Conservation (phyloP, 768 basidiomycete species). For the Pleurotus salmoneostramineus region DNA sequence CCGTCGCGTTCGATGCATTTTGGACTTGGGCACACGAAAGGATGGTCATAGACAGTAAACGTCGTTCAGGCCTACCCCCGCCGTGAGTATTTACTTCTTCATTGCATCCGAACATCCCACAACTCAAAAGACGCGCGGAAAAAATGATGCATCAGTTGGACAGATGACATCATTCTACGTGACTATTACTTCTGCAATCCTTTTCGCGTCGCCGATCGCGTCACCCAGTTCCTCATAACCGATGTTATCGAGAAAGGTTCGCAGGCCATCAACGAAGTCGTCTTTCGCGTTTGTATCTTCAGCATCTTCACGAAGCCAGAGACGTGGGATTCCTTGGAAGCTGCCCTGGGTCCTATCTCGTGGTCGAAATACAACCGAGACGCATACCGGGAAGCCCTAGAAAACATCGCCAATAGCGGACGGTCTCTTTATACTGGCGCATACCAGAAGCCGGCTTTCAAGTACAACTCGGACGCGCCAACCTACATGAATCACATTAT, state of each 20-base stretch:
- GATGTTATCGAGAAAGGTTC: conserved; percentile 71
- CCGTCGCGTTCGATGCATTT: conserved; percentile 57
- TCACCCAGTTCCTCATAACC: conserved; percentile 62
- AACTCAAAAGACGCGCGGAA: conserved; percentile 6
- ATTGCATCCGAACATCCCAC: neutral
- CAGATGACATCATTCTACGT: conserved; percentile 53
- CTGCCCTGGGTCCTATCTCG: conserved; percentile 51
- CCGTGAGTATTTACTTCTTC: conserved; percentile 37
- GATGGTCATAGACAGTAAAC: conserved; percentile 51
- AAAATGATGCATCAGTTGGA: conserved; percentile 49
- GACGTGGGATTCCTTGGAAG: conserved; percentile 63
- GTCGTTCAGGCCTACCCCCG: conserved; percentile 41
- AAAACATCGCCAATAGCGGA: conserved; percentile 29
- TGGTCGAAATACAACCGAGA: conserved; percentile 55
- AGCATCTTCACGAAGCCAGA: conserved; percentile 67
- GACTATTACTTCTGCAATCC: conserved; percentile 67
- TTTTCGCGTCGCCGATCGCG: conserved; percentile 69
- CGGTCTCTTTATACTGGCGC: conserved; percentile 61
- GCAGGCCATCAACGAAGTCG: conserved; percentile 54
- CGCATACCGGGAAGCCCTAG: conserved; percentile 52
- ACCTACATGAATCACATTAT: conserved; percentile 58
- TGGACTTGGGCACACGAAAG: conserved; percentile 57
- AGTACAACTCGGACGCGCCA: conserved; percentile 39
- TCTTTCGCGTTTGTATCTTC: conserved; percentile 71
- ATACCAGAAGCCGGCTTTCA: conserved; percentile 70